These are phyloP conservation scores for Marsdenia floribunda DNA, from an alignment of 257 asterid species.

Conservation along the genomic window DNA sequence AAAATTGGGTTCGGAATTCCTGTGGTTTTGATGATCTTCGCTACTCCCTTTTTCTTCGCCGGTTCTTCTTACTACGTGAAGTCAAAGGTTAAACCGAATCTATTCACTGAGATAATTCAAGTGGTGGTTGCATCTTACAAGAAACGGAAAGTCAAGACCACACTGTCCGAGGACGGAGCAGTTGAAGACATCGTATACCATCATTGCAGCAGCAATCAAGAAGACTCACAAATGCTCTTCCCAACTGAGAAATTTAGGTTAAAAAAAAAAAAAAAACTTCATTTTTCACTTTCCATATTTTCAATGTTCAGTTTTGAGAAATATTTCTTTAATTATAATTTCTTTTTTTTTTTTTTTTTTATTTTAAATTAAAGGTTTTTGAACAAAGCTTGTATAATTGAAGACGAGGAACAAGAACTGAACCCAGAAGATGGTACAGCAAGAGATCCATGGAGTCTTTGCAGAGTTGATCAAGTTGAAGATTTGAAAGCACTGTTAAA, in stretches of 20 bases:
- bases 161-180: neutral
- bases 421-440: slow-evolving; percentile 32
- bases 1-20: slow-evolving; percentile 63
- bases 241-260: neutral
- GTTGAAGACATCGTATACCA: slow-evolving; percentile 22
- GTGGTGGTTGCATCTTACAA: slow-evolving; percentile 52
- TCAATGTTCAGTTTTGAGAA: too few relatives aligned
- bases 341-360: too few relatives aligned
- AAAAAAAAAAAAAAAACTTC: too few relatives aligned
- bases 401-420: slow-evolving; percentile 22
- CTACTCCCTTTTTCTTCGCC: slow-evolving; percentile 35
- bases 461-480: slow-evolving; percentile 73
- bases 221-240: slow-evolving; percentile 8
- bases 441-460: slow-evolving; percentile 46
- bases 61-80: slow-evolving; percentile 53
- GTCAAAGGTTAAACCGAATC: slow-evolving; percentile 34
- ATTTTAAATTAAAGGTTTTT: slow-evolving; percentile 31
- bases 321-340: too few relatives aligned
- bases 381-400: slow-evolving; percentile 62
- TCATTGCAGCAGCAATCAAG: slow-evolving; percentile 4
- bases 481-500: slow-evolving; percentile 57
- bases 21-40: slow-evolving; percentile 33
- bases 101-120: slow-evolving; percentile 44
- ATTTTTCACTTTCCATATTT: too few relatives aligned
- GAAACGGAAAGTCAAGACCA: slow-evolving; percentile 33